phyloP scores from a whole-genome alignment of 352 stramenopile species.

The Phytopythium delawarense region DNA sequence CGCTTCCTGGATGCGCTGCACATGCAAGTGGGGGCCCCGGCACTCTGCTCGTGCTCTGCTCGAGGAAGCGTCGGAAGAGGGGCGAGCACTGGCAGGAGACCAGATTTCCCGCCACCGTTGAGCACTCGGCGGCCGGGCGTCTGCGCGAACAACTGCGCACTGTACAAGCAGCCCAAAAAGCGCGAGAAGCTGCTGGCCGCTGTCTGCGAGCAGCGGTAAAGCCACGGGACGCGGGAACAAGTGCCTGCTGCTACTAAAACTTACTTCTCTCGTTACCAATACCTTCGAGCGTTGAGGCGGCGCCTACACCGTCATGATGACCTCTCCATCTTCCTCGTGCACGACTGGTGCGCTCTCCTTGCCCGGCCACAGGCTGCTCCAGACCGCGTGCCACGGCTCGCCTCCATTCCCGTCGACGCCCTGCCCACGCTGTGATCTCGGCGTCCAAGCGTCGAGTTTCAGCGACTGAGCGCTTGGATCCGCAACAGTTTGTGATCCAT shows the following conservation, averaged over 20 bases:
- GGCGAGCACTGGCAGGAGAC: background rate
- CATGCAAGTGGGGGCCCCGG: constrained; percentile 37
- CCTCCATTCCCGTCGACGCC: constrained; percentile 24
- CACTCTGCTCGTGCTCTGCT: constrained; percentile 46
- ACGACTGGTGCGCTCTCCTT: constrained; percentile 21
- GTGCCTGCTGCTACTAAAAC: background rate
- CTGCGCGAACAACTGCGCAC: constrained; percentile 69
- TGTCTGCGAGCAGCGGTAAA: constrained; percentile 66
- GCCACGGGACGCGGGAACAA: background rate
- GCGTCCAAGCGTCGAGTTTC: constrained; percentile 37
- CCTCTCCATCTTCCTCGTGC: constrained; percentile 52
- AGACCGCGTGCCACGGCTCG: constrained; percentile 49
- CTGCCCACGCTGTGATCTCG: constrained; percentile 28
- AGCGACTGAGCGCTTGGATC: constrained; percentile 21
- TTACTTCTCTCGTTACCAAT: background rate
- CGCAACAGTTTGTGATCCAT: constrained; percentile 9
- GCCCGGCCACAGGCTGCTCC: constrained; percentile 46
- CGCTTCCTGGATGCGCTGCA: constrained; percentile 52
- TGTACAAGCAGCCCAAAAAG: constrained; percentile 63
- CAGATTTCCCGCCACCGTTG: constrained; percentile 7
- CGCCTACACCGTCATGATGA: constrained; percentile 79
- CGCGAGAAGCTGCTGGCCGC: constrained; percentile 44
- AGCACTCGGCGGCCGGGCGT: constrained; percentile 7
- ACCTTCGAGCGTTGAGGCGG: background rate
- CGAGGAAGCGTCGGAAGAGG: background rate